Conservation (phyloP, 2,329 filamentous ascomycete genomes). For the Talaromyces sp. region DNA sequence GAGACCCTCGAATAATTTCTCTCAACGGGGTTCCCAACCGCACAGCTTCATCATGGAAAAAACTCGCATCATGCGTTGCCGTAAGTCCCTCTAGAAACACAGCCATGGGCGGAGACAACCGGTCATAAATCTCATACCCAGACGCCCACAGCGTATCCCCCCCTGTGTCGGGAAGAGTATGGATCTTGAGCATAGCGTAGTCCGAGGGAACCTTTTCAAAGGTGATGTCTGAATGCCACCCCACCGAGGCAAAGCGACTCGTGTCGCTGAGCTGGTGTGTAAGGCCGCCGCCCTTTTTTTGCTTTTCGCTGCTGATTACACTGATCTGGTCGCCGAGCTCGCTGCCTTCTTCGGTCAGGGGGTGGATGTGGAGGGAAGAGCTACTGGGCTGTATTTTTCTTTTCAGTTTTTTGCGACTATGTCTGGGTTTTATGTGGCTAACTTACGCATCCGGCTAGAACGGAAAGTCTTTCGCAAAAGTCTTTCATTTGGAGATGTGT, state of each 20-base stretch:
- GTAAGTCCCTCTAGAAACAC: slow-evolving; percentile 48
- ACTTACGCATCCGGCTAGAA: slow-evolving; percentile 39
- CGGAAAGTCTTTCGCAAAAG: slow-evolving; percentile 42
- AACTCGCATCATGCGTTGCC: slow-evolving; percentile 38
- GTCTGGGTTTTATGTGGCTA: too few species aligned
- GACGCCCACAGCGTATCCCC: slow-evolving; percentile 51
- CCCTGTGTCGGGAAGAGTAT: slow-evolving; percentile 42
- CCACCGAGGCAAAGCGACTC: slow-evolving; percentile 5
- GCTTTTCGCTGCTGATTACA: slow-evolving; percentile 54
- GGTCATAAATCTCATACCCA: slow-evolving; percentile 52
- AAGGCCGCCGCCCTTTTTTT: slow-evolving; percentile 49
- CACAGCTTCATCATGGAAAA: slow-evolving; percentile 5
- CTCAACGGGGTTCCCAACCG: background rate
- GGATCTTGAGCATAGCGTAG: slow-evolving; percentile 51
- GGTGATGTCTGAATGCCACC: slow-evolving; percentile 52
- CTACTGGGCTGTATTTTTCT: slow-evolving; percentile 35
- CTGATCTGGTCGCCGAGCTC: slow-evolving; percentile 54
- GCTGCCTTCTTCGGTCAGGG: slow-evolving; percentile 49
- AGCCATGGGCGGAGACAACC: slow-evolving; percentile 47
- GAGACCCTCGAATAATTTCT: slow-evolving; percentile 42
- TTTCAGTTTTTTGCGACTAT: background rate
- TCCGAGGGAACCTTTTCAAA: slow-evolving; percentile 53
- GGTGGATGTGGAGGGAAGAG: slow-evolving; percentile 53
- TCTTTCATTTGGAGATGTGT: slow-evolving; percentile 43
- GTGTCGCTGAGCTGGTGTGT: slow-evolving; percentile 11